These are phyloP conservation scores for Paramecium primaurelia DNA, from an alignment of 73 alveolate genomes.

Conservation along the genomic window DNA sequence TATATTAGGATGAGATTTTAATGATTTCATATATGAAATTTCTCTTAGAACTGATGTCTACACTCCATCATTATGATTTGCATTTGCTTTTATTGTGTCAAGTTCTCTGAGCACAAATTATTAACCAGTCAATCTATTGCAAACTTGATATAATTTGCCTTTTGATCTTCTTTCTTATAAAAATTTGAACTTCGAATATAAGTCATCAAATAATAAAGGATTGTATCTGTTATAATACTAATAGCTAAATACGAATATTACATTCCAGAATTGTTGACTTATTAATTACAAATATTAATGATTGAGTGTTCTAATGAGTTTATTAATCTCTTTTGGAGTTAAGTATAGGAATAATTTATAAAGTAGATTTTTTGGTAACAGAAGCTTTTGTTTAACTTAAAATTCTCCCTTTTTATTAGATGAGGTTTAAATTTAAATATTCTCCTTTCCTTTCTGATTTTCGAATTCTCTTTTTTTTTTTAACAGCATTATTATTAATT, in stretches of 20 bases:
- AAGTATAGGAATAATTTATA: not conserved
- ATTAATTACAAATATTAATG: not conserved
- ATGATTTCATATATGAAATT: constrained; percentile 64
- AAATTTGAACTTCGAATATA: not conserved
- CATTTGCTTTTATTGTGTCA: constrained; percentile 77
- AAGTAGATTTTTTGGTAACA: not conserved
- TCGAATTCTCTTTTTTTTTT: constrained; percentile 29
- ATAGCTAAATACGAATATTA: not conserved
- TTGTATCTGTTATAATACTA: not conserved
- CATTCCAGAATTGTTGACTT: constrained; percentile 24
- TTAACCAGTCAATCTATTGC: constrained; percentile 61
- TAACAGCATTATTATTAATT: constrained; percentile 20
- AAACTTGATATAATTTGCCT: constrained; percentile 72
- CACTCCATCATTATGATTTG: constrained; percentile 92
- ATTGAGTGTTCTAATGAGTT: not conserved
- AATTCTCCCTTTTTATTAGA: not conserved
- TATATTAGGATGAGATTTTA: constrained; percentile 56
- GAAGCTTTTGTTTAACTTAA: not conserved
- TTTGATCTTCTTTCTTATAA: constrained; percentile 75
- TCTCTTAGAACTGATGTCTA: constrained; percentile 91
- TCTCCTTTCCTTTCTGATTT: not conserved
- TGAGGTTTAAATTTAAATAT: not conserved
- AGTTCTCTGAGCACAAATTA: constrained; percentile 69
- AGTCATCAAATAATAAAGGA: not conserved
- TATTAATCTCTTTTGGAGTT: not conserved